Evolutionary conservation across 129 eudicot genomes (phyloP).

Genomic region (Daucus carota): DH1_v3.0 NC_030387.2:6060001-6060500

Average conservation of each 20-base stretch:
- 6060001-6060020: not conserved
- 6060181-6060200: slow-evolving; percentile 40
- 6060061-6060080: slow-evolving; percentile 31
- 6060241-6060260: not conserved
- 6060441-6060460: not conserved
- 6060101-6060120: slow-evolving; percentile 22
- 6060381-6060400: no score
- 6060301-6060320: not conserved
- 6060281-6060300: not conserved
- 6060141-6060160: slow-evolving; percentile 15
- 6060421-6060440: not conserved
- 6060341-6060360: no score
- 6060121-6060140: slow-evolving; percentile 21
- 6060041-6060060: slow-evolving; percentile 32
- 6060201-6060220: slow-evolving; percentile 61
- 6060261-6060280: no score
- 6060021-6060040: not conserved
- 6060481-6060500: not conserved
- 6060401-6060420: no score
- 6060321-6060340: not conserved
- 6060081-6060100: slow-evolving; percentile 27
- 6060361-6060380: no score
- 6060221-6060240: slow-evolving; percentile 11
- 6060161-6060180: slow-evolving; percentile 21
- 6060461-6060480: not conserved